phyloP scores from a whole-genome alignment of 225 moss, liverwort and hornwort genomes.

The Polytrichum commune region DNA sequence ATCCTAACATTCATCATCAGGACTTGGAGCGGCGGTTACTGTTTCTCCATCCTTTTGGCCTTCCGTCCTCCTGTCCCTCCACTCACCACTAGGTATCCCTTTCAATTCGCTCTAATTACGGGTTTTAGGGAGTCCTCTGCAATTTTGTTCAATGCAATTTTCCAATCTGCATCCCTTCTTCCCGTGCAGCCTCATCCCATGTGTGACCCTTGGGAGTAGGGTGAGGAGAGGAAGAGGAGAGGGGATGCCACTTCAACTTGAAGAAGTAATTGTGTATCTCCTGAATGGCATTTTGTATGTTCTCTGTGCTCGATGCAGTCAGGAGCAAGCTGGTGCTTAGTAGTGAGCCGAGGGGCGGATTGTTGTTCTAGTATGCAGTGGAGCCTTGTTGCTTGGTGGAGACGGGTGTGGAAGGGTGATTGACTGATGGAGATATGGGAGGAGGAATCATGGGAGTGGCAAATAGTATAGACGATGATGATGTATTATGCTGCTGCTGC shows the following conservation, averaged over 20 bases:
- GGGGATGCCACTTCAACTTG: too few species aligned
- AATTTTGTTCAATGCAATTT: too few species aligned
- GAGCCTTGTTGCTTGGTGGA: not conserved
- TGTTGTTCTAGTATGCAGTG: not conserved
- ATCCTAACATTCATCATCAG: not conserved
- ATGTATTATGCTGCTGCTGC: too few species aligned
- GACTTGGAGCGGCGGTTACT: not conserved
- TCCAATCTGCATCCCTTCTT: not conserved
- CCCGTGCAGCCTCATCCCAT: constrained; percentile 1
- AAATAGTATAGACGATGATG: constrained; percentile 3
- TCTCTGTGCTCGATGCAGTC: too few species aligned
- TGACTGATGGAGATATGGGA: constrained; percentile 19
- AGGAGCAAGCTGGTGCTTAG: too few species aligned
- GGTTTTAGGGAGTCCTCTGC: not conserved
- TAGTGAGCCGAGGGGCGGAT: too few species aligned
- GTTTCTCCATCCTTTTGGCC: not conserved
- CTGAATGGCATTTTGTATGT: not conserved
- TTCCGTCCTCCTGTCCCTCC: not conserved
- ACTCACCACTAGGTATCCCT: not conserved
- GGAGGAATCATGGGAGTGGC: constrained; percentile 16
- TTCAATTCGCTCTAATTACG: not conserved
- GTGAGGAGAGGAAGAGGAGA: too few species aligned
- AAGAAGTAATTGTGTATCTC: not conserved
- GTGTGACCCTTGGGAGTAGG: too few species aligned
- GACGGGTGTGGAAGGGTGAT: not conserved